Evolutionary conservation across 352 stramenopile genomes (phyloP).

Genomic region (Thalassiosira mediterranea): DNA sequence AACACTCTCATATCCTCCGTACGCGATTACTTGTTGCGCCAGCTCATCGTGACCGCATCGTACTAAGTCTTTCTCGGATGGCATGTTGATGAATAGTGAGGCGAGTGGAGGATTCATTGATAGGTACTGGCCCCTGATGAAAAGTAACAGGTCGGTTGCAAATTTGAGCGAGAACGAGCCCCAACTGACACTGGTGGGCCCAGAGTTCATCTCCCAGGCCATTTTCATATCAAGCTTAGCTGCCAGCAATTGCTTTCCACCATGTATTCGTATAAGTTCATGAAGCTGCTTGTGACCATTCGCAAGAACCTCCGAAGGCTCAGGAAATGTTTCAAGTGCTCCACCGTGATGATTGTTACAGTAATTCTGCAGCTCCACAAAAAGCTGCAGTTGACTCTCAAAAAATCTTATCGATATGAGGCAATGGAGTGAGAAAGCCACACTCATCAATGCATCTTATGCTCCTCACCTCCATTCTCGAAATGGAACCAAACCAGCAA

Average conservation of each 20-base stretch:
- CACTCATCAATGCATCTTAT: too few relatives aligned
- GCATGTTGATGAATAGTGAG: constrained; percentile 55
- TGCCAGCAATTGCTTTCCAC: constrained; percentile 66
- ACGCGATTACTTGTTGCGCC: constrained; percentile 47
- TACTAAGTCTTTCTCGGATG: constrained; percentile 44
- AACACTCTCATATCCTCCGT: constrained; percentile 78
- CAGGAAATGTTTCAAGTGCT: constrained; percentile 57
- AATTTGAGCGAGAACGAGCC: constrained; percentile 69
- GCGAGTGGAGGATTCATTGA: constrained; percentile 50
- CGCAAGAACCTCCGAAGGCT: constrained; percentile 26
- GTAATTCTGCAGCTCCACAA: constrained; percentile 65
- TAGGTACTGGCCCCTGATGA: constrained; percentile 58
- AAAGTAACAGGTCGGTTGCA: constrained; percentile 61
- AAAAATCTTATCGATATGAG: too few relatives aligned
- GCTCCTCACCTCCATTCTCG: constrained; percentile 64
- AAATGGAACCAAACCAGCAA: constrained; percentile 62
- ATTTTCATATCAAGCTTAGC: constrained; percentile 59
- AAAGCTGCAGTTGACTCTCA: constrained; percentile 66
- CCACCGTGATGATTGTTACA: constrained; percentile 48
- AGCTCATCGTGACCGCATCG: constrained; percentile 37
- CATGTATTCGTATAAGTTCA: constrained; percentile 63
- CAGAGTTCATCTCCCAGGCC: constrained; percentile 2
- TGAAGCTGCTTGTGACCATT: constrained; percentile 50
- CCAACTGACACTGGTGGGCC: constrained; percentile 39
- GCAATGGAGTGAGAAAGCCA: too few relatives aligned